Evolutionary conservation across 495 filamentous ascomycete genomes (phyloP).

Genomic region (Podospora sp.): DNA sequence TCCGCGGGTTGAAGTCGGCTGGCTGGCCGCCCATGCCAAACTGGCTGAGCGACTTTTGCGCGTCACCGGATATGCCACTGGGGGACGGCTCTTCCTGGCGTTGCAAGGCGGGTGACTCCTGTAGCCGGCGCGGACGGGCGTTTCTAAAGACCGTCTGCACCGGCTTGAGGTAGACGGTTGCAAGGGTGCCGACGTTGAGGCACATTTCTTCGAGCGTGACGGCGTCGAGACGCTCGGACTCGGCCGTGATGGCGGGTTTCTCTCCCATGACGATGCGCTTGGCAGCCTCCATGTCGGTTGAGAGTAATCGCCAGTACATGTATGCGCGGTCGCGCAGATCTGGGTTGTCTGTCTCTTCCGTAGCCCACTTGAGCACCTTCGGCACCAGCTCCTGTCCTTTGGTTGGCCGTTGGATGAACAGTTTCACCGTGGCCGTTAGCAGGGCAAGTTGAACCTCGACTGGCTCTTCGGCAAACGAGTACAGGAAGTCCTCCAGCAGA

Average conservation of each 20-base stretch:
- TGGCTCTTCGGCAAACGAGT: conserved; percentile 89
- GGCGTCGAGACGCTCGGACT: conserved; percentile 91
- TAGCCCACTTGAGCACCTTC: conserved; percentile 97
- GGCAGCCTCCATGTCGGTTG: conserved; percentile 86
- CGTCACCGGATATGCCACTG: conserved; percentile 46
- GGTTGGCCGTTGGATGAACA: conserved; percentile 96
- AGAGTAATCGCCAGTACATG: conserved; percentile 99
- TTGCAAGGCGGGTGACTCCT: conserved; percentile 84
- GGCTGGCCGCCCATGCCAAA: conserved; percentile 56
- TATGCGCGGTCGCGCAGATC: conserved; percentile 94
- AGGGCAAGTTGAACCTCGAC: conserved; percentile 94
- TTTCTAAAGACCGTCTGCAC: conserved; percentile 97
- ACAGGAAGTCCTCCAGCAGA: conserved; percentile 91
- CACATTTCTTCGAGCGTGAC: conserved; percentile 95
- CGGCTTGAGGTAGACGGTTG: conserved; percentile 96
- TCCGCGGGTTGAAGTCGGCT: conserved; percentile 39
- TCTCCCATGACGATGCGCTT: conserved; percentile 93
- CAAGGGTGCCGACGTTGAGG: conserved; percentile 91
- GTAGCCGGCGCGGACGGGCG: conserved; percentile 75
- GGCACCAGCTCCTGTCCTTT: conserved; percentile 94
- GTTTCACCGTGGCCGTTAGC: conserved; percentile 93
- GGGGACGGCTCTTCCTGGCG: conserved; percentile 36
- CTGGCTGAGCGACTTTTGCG: conserved; percentile 55
- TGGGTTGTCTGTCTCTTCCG: conserved; percentile 97
- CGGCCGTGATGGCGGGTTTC: conserved; percentile 94